Conservation (phyloP, 495 filamentous ascomycete genomes). For the Hyaloscypha variabilis region DNA sequence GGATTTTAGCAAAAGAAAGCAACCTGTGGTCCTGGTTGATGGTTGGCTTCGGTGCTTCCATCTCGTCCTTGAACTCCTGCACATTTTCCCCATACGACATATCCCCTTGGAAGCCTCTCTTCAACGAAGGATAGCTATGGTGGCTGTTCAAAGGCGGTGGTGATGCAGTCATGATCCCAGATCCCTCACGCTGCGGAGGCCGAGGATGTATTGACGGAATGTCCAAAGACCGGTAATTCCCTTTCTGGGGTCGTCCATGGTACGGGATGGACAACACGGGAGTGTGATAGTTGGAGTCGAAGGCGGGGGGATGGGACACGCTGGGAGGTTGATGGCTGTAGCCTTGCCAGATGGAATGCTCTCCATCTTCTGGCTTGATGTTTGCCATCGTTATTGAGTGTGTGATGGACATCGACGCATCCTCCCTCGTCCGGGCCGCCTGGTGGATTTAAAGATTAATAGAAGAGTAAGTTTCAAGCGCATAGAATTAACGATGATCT, state of each 20-base stretch:
- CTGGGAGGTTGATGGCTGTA: constrained; percentile 30
- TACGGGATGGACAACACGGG: constrained; percentile 19
- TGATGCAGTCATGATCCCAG: constrained; percentile 23
- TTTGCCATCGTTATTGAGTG: constrained; percentile 34
- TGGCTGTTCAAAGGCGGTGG: constrained; percentile 35
- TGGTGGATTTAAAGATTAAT: constrained; percentile 16
- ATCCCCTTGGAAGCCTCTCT: constrained; percentile 45
- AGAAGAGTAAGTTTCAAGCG: constrained; percentile 14
- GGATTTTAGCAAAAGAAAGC: constrained; percentile 53
- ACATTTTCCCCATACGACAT: constrained; percentile 54
- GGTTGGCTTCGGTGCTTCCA: constrained; percentile 48
- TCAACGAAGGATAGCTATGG: constrained; percentile 56
- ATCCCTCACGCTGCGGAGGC: constrained; percentile 18
- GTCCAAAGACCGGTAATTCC: constrained; percentile 30
- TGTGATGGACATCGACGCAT: constrained; percentile 33
- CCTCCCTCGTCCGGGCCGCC: constrained; percentile 3
- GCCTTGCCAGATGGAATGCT: constrained; percentile 32
- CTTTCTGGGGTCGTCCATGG: constrained; percentile 27
- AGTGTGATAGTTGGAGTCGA: constrained; percentile 23
- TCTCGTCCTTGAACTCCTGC: constrained; percentile 52
- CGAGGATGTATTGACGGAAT: constrained; percentile 26
- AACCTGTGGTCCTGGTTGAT: constrained; percentile 60
- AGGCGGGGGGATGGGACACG: constrained; percentile 20
- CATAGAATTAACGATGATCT: constrained; percentile 24
- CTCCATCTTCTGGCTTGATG: constrained; percentile 32